Conservation (phyloP, 306 rosid genomes). For the Sophora flavescens region DNA sequence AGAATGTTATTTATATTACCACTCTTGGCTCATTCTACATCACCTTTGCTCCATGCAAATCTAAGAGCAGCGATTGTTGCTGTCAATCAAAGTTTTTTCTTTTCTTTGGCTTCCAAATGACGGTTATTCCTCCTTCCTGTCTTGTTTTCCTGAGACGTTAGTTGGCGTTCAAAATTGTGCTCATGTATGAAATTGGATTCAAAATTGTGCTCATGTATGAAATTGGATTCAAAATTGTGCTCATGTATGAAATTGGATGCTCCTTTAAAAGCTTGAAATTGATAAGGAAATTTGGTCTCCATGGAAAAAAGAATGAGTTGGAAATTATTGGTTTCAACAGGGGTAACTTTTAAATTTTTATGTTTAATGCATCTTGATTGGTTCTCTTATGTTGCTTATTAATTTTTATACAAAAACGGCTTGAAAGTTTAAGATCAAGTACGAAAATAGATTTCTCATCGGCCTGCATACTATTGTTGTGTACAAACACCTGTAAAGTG, state of each 20-base stretch:
- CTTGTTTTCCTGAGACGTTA: slow-evolving; percentile 17
- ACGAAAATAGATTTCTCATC: not conserved
- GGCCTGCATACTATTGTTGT: not conserved
- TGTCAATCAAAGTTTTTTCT: slow-evolving; percentile 14
- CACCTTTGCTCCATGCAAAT: slow-evolving; percentile 37
- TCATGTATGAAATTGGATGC: not conserved
- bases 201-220: no score
- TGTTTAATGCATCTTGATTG: not conserved
- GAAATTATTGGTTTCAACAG: slow-evolving; percentile 10
- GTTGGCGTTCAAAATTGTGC: slow-evolving; percentile 22
- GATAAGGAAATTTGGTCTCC: slow-evolving; percentile 17
- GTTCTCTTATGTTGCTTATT: not conserved
- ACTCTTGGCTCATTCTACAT: slow-evolving; percentile 23
- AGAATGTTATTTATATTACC: slow-evolving; percentile 18
- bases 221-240: slow-evolving; percentile 17
- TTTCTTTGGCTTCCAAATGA: not conserved
- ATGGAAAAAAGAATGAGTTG: slow-evolving; percentile 10
- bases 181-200: not conserved
- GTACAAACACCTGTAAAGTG: slow-evolving; percentile 18
- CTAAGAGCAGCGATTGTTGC: slow-evolving; percentile 23
- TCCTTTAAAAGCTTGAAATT: slow-evolving; percentile 34
- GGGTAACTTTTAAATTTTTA: slow-evolving; percentile 3
- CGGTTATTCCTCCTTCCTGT: not conserved
- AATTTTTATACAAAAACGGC: not conserved
- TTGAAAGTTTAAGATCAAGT: not conserved